Percentiles rank a stretch among this genome's conserved stretches.
phyloP scores from a whole-genome alignment of 139 green algal species.

The Trebouxia sp. region DNA sequence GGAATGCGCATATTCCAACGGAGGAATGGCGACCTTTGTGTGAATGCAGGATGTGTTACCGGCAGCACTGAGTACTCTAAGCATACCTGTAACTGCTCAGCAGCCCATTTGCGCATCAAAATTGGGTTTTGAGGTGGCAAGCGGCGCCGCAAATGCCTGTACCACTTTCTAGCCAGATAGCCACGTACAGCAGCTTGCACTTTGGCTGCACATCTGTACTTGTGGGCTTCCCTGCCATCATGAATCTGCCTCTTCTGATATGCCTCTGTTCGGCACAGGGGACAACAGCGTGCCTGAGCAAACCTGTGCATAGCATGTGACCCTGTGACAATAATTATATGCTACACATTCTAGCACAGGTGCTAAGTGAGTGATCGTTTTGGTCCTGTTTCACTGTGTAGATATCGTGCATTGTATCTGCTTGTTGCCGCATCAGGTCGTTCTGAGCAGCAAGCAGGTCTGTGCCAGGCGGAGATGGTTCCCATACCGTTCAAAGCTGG shows the following conservation, averaged over 20 bases:
- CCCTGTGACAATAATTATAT: no score
- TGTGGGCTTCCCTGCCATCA: constrained; percentile 50
- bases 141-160: constrained; percentile 36
- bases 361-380: background rate
- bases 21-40: no score
- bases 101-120: constrained; percentile 54
- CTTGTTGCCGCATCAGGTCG: no score
- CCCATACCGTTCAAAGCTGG: constrained; percentile 54
- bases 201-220: constrained; percentile 34
- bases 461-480: no score
- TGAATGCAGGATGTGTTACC: no score
- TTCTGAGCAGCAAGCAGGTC: background rate
- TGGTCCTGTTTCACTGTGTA: background rate
- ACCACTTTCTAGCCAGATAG: constrained; percentile 37
- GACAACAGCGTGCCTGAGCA: constrained; percentile 51
- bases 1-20: no score
- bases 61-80: no score
- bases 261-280: constrained; percentile 61
- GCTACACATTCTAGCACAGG: background rate
- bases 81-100: constrained; percentile 47
- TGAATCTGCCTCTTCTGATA: constrained; percentile 68
- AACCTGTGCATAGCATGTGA: no score
- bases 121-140: constrained; percentile 42
- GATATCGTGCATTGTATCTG: no score
- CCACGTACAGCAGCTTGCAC: constrained; percentile 60